These are phyloP conservation scores for Coniochaeta pulveracea DNA, from an alignment of 2,329 filamentous ascomycete species.

Conservation along the genomic window DNA sequence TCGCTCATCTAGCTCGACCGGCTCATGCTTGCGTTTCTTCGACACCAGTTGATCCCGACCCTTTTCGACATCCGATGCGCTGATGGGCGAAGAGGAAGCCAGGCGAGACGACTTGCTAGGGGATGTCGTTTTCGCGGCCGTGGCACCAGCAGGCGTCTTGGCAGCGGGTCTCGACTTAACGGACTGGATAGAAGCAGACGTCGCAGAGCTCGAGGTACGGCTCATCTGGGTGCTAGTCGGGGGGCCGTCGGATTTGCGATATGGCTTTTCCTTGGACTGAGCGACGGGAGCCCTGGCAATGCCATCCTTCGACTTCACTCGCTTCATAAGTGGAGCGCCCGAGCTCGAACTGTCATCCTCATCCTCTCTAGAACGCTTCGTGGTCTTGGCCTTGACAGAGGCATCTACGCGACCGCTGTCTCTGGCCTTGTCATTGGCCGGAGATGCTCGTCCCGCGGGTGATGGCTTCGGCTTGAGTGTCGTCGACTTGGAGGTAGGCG, in stretches of 20 bases:
- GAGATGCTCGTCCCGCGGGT: slow-evolving; percentile 7
- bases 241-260: slow-evolving; percentile 35
- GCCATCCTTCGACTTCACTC: slow-evolving; percentile 37
- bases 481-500: too few relatives aligned
- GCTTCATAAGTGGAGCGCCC: slow-evolving; percentile 44
- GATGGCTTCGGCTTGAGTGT: slow-evolving; percentile 28
- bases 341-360: slow-evolving; percentile 50
- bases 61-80: slow-evolving; percentile 48
- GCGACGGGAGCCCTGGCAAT: slow-evolving; percentile 6
- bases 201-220: too few relatives aligned
- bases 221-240: too few relatives aligned
- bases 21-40: slow-evolving; percentile 12
- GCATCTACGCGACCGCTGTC: slow-evolving; percentile 19
- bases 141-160: slow-evolving; percentile 17
- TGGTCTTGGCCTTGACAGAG: slow-evolving; percentile 18
- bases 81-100: slow-evolving; percentile 54
- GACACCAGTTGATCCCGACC: slow-evolving; percentile 13
- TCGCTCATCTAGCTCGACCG: neutral
- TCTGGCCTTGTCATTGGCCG: slow-evolving; percentile 15
- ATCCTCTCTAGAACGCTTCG: slow-evolving; percentile 40
- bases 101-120: slow-evolving; percentile 53
- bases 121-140: slow-evolving; percentile 38
- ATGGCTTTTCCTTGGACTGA: slow-evolving; percentile 11
- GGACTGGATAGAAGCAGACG: too few relatives aligned
- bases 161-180: neutral